Percentiles rank a stretch among this genome's conserved stretches.
Conservation (phyloP, 768 basidiomycete genomes). For the Russula olivacea region DNA sequence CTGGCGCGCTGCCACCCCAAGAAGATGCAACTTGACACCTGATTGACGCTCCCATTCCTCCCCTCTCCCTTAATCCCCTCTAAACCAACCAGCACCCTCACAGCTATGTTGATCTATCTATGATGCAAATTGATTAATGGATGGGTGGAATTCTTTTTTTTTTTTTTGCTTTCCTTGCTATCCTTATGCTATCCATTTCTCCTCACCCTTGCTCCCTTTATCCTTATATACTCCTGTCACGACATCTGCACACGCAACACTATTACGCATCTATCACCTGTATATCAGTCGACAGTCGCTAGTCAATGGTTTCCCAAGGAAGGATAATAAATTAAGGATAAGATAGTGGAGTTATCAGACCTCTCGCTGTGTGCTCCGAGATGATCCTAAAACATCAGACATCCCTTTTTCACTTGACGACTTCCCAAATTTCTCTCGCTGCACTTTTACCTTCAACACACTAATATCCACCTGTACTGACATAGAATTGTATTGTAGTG, state of each 20-base stretch:
- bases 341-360: not conserved
- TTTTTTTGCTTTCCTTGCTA: constrained; percentile 9
- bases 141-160: not conserved
- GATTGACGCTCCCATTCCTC: not conserved
- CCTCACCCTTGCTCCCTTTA: not conserved
- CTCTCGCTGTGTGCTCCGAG: no score
- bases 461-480: no score
- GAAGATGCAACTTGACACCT: not conserved
- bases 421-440: no score
- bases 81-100: not conserved
- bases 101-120: not conserved
- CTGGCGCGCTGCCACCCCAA: not conserved
- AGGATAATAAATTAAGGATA: constrained; percentile 4
- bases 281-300: constrained; percentile 5
- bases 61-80: not conserved
- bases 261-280: not conserved
- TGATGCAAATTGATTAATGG: not conserved
- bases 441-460: no score
- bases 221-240: not conserved
- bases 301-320: not conserved
- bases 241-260: not conserved
- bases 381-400: no score
- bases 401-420: no score
- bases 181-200: constrained; percentile 18
- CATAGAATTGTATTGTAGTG: no score